These are phyloP conservation scores for Picea mariana DNA, from an alignment of 83 land plant species.

Conservation along the genomic window DNA sequence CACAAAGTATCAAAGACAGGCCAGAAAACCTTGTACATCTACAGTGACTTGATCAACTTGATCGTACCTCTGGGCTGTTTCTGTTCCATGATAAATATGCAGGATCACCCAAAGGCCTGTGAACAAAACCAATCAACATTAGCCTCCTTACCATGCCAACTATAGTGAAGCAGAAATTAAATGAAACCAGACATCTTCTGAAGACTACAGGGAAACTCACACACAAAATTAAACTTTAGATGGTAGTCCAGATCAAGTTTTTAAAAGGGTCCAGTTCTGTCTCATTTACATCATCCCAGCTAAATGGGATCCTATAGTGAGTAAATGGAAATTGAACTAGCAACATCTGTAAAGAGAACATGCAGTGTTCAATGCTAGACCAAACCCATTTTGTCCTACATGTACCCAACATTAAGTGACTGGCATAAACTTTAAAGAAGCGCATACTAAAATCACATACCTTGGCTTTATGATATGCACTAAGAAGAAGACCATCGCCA, in stretches of 20 bases:
- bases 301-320: neutral
- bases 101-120: slow-evolving; percentile 75
- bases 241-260: neutral
- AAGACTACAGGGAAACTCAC: neutral
- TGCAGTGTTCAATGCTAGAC: neutral
- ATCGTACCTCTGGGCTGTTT: slow-evolving; percentile 3
- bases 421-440: neutral
- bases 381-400: neutral
- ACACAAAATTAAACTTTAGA: neutral
- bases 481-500: slow-evolving; percentile 52
- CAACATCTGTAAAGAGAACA: neutral
- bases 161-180: neutral
- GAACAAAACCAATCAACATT: neutral
- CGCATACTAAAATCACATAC: slow-evolving; percentile 23
- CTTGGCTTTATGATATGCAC: slow-evolving; percentile 59
- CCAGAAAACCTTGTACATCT: too few species aligned
- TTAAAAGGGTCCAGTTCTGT: too few species aligned
- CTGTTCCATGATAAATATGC: slow-evolving; percentile 69
- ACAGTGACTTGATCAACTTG: too few species aligned
- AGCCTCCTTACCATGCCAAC: neutral
- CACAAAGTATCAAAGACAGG: too few species aligned
- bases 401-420: neutral
- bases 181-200: neutral
- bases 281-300: neutral
- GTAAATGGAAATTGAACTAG: neutral